Conservation (phyloP, 306 rosid species). For the Cajanus cajan region DNA sequence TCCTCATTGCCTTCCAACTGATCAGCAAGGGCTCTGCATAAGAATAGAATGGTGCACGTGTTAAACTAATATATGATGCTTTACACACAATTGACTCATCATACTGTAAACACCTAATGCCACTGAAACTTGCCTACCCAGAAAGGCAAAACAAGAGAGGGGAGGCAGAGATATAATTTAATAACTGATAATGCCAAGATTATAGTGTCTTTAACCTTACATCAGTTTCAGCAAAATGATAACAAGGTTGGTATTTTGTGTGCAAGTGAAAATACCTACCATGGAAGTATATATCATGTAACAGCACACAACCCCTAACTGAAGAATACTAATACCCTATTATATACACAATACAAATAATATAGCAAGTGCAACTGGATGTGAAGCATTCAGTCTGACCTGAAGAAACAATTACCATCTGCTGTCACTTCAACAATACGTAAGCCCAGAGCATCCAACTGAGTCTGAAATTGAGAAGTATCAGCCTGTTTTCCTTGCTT, state of each 20-base stretch:
- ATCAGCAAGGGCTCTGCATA: constrained; percentile 73
- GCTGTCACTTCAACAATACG: constrained; percentile 71
- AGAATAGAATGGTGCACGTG: constrained; percentile 1
- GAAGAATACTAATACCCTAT: constrained; percentile 1
- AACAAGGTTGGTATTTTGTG: neutral
- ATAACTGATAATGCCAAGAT: constrained; percentile 19
- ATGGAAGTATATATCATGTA: neutral
- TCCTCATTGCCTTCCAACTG: constrained; percentile 82
- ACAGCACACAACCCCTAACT: constrained; percentile 2
- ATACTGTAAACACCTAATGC: constrained; percentile 3
- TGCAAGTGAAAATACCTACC: constrained; percentile 6
- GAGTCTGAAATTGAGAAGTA: constrained; percentile 56
- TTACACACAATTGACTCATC: neutral
- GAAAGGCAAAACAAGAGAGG: neutral
- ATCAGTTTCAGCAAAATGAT: constrained; percentile 17
- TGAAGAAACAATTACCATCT: constrained; percentile 92
- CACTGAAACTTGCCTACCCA: neutral
- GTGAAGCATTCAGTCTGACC: constrained; percentile 47
- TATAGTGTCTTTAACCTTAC: constrained; percentile 7
- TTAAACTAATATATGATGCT: neutral
- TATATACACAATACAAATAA: neutral
- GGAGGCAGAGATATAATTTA: neutral
- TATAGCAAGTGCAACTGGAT: constrained; percentile 23
- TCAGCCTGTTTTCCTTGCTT: constrained; percentile 58
- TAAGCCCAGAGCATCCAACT: constrained; percentile 71